phyloP scores from a whole-genome alignment of 345 rosid species.

The Syzygium aqueum region DNA sequence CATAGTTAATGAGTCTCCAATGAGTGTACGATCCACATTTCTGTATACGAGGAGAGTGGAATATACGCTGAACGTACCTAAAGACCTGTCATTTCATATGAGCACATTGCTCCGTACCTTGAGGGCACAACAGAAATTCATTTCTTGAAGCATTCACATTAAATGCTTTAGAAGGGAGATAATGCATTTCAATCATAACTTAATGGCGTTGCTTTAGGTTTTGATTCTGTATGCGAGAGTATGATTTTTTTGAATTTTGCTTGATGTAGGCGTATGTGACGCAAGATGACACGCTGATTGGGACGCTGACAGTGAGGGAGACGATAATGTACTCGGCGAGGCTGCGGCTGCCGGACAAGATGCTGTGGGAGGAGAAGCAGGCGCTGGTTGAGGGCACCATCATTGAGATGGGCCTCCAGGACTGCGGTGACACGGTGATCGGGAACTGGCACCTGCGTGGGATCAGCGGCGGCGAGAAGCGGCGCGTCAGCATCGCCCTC shows the following conservation, averaged over 20 bases:
- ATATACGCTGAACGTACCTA: neutral
- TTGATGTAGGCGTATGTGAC: conserved; percentile 76
- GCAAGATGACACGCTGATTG: conserved; percentile 94
- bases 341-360: conserved; percentile 84
- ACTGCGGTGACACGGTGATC: conserved; percentile 87
- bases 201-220: neutral
- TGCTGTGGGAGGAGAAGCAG: conserved; percentile 74
- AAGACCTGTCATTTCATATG: neutral
- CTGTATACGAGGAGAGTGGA: neutral
- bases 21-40: neutral
- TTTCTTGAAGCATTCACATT: neutral
- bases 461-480: conserved; percentile 88
- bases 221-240: neutral
- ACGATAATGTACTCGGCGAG: conserved; percentile 80
- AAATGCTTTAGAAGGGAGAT: neutral
- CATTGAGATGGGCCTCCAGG: conserved; percentile 91
- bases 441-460: conserved; percentile 98
- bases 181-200: neutral
- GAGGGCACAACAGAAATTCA: neutral
- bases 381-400: conserved; percentile 79
- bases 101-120: neutral
- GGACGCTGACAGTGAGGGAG: conserved; percentile 90
- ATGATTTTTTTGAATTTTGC: neutral
- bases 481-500: conserved; percentile 90
- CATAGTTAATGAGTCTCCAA: neutral